Conservation (phyloP, 192 early-diverging fungal species). For the Gaertneriomyces sp. region DNA sequence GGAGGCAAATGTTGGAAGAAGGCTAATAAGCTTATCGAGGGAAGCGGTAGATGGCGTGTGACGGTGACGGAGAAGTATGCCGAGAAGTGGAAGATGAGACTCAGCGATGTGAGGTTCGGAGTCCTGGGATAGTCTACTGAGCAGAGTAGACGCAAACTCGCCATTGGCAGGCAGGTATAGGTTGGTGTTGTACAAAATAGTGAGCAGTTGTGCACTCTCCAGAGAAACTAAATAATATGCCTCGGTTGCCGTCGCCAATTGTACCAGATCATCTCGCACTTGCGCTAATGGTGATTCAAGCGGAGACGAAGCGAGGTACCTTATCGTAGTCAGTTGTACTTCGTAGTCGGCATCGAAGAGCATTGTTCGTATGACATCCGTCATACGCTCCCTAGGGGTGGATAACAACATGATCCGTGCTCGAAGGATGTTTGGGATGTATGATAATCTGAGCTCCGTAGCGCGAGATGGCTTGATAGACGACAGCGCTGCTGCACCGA, state of each 20-base stretch:
- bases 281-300: background rate
- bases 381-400: background rate
- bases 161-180: constrained; percentile 23
- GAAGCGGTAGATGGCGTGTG: background rate
- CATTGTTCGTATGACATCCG: constrained; percentile 33
- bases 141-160: constrained; percentile 36
- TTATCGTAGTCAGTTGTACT: constrained; percentile 53
- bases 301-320: constrained; percentile 30
- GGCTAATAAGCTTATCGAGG: constrained; percentile 12
- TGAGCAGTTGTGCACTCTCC: constrained; percentile 42
- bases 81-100: constrained; percentile 54
- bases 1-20: background rate
- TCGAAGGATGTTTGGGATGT: too few species aligned
- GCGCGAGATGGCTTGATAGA: too few species aligned
- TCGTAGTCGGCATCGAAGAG: constrained; percentile 61
- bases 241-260: constrained; percentile 6
- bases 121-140: constrained; percentile 34
- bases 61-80: constrained; percentile 10
- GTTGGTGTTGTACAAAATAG: constrained; percentile 21
- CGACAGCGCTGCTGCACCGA: too few species aligned
- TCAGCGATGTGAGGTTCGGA: constrained; percentile 52
- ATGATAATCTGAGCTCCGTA: too few species aligned
- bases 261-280: constrained; percentile 6
- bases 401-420: too few species aligned
- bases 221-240: constrained; percentile 19